Evolutionary conservation across 257 asterid genomes (phyloP).

Genomic region (Solanum virginianum): DNA sequence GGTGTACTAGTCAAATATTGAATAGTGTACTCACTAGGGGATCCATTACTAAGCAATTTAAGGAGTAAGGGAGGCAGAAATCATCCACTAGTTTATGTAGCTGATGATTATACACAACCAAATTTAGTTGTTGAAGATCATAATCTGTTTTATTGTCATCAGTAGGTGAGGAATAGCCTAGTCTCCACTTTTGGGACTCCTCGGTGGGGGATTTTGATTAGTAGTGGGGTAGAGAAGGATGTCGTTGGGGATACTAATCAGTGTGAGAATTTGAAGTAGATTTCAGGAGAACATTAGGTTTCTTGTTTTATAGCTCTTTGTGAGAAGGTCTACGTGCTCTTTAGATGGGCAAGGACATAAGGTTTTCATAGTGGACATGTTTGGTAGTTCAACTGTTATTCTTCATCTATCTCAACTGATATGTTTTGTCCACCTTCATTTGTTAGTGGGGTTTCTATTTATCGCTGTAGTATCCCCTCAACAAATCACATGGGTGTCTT

Average conservation of each 20-base stretch:
- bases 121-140: background rate
- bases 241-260: background rate
- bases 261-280: background rate
- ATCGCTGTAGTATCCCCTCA: background rate
- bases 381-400: background rate
- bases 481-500: background rate
- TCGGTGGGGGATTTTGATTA: background rate
- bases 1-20: background rate
- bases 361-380: background rate
- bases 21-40: background rate
- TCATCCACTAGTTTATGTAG: background rate
- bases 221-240: background rate
- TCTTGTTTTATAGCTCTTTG: background rate
- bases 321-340: background rate
- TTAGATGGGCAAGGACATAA: background rate
- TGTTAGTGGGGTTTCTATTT: background rate
- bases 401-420: background rate
- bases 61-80: background rate
- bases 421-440: background rate
- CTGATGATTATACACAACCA: background rate
- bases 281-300: background rate
- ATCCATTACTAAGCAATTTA: background rate
- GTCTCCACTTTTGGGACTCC: background rate
- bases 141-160: background rate
- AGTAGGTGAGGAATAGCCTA: background rate